Evolutionary conservation across 257 asterid species (phyloP).

Genomic region (Solanum sejunctum): DNA sequence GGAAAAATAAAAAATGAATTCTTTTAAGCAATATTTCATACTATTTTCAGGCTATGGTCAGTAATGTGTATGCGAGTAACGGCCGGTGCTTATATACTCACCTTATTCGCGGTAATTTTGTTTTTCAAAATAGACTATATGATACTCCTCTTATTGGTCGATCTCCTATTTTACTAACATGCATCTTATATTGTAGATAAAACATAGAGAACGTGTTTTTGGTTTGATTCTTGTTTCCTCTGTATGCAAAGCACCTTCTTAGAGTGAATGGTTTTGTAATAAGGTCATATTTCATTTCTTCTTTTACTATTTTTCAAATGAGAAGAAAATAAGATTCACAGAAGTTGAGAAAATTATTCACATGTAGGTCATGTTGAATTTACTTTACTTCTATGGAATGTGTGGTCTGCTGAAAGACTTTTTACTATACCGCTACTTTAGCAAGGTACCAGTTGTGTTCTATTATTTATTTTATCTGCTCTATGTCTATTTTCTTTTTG

Average conservation of each 20-base stretch:
- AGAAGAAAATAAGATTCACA: not conserved
- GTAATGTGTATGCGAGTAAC: conserved; percentile 95
- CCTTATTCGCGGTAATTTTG: conserved; percentile 69
- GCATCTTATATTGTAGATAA: conserved; percentile 34
- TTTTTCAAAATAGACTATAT: not conserved
- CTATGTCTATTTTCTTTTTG: not conserved
- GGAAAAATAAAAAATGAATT: not conserved
- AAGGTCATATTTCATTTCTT: conserved; percentile 32
- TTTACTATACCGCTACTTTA: conserved; percentile 66
- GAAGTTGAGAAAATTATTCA: not conserved
- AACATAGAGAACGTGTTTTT: conserved; percentile 73
- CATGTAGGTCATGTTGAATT: conserved; percentile 69
- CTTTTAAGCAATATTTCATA: not conserved
- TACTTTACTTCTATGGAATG: conserved; percentile 81
- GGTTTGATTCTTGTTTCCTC: conserved; percentile 92
- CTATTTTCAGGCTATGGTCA: conserved; percentile 65
- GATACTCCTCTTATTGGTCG: not conserved
- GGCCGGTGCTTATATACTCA: conserved; percentile 88
- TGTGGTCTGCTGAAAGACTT: conserved; percentile 71
- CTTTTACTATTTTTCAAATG: not conserved
- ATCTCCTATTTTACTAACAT: not conserved
- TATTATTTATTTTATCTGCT: not conserved
- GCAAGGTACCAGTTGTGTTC: conserved; percentile 45
- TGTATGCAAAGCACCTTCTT: conserved; percentile 75
- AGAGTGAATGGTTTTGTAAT: conserved; percentile 87